Evolutionary conservation across 2,329 filamentous ascomycete species (phyloP).

Genomic region (Hawksworthiomyces lignivorus): DNA sequence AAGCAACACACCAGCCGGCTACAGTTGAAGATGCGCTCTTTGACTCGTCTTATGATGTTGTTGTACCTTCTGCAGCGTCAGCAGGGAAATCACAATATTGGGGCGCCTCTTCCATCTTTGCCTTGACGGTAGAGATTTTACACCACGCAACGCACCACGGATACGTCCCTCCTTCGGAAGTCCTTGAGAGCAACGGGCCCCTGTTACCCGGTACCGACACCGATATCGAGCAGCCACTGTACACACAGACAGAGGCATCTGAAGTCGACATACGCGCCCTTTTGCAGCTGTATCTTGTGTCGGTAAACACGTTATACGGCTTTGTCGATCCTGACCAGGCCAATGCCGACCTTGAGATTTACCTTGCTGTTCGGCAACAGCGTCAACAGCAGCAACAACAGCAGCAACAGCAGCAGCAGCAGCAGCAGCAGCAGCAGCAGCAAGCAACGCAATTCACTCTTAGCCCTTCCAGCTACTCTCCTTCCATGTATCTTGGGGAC

Average conservation of each 20-base stretch:
- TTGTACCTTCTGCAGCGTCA: constrained; percentile 7
- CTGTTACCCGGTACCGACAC: no score
- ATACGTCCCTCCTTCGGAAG: constrained; percentile 1
- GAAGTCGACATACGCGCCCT: constrained; percentile 15
- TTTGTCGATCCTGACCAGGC: constrained; percentile 21
- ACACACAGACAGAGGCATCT: constrained; percentile 1
- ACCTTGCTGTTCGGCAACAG: constrained; percentile 14
- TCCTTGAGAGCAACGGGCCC: background rate
- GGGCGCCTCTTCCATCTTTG: constrained; percentile 14
- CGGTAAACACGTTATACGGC: constrained; percentile 22
- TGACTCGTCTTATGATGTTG: constrained; percentile 12
- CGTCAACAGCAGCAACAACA: background rate
- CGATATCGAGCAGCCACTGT: no score
- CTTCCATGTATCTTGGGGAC: constrained; percentile 16
- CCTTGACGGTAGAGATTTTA: constrained; percentile 13
- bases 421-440: no score
- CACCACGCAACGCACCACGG: constrained; percentile 10
- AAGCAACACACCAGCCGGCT: background rate
- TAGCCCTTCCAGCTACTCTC: no score
- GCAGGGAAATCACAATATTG: constrained; percentile 11
- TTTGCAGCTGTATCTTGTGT: constrained; percentile 20
- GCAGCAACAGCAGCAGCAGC: background rate
- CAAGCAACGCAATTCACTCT: no score
- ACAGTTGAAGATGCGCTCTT: no score
- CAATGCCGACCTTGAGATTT: constrained; percentile 16